Conservation (phyloP, 2,329 filamentous ascomycete genomes). For the Pseudogymnoascus sp. region DNA sequence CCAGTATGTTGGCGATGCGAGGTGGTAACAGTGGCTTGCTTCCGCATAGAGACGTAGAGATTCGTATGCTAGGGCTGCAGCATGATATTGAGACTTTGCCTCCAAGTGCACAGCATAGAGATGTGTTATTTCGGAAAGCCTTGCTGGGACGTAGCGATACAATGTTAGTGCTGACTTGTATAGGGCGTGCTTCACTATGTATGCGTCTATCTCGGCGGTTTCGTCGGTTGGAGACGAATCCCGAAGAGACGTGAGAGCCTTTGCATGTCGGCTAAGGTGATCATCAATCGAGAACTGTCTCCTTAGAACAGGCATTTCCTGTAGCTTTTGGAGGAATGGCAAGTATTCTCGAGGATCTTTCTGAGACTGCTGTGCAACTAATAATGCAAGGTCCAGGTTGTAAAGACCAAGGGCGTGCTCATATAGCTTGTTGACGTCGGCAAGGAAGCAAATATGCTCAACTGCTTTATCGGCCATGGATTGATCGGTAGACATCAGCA, state of each 20-base stretch:
- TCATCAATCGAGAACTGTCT: conserved; percentile 84
- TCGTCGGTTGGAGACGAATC: conserved; percentile 47
- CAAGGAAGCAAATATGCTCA: conserved; percentile 95
- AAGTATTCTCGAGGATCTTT: conserved; percentile 93
- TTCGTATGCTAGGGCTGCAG: conserved; percentile 87
- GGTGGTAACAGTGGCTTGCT: conserved; percentile 77
- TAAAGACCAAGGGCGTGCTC: conserved; percentile 87
- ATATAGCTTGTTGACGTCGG: conserved; percentile 87
- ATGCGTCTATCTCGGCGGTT: conserved; percentile 72
- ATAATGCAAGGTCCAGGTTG: conserved; percentile 78
- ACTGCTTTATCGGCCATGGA: conserved; percentile 79
- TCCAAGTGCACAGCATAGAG: conserved; percentile 77
- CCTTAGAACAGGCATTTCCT: conserved; percentile 63
- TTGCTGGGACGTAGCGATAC: conserved; percentile 72
- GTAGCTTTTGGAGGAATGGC: conserved; percentile 84
- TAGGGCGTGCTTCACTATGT: conserved; percentile 71
- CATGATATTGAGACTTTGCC: conserved; percentile 67
- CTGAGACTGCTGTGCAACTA: conserved; percentile 93
- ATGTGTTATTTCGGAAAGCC: conserved; percentile 61
- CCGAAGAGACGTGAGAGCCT: conserved; percentile 73
- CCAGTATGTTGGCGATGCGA: conserved; percentile 72
- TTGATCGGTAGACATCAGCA: conserved; percentile 60
- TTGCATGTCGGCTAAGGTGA: conserved; percentile 67
- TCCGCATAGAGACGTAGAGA: conserved; percentile 67
- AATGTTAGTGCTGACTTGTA: conserved; percentile 72